Evolutionary conservation across 768 basidiomycete species (phyloP), one percentile per base, ranked within the genome.

Genomic region (Steccherinum ochraceum): DNA sequence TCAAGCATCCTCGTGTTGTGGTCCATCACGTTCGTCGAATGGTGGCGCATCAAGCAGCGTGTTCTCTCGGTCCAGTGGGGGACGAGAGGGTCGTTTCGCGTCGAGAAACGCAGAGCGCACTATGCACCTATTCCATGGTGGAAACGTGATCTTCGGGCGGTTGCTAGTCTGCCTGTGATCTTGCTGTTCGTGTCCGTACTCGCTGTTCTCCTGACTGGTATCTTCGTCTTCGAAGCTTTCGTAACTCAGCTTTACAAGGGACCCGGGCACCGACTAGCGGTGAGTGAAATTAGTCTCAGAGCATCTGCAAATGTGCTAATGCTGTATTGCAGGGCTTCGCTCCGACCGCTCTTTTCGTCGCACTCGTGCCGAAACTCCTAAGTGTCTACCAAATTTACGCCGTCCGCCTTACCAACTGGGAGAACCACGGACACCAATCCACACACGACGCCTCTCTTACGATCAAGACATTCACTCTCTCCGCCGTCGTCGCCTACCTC

Each of bases 141-240:
- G 83, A 75, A 70, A 53, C 76, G 83, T 18, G 87, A 93, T 54
- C 63, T 81, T 2, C 72, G 88, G 40, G 79, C 85, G 53, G 64
- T 86, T 42, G 78, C 80, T 10, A 82, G 81, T 62, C 55, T 89
- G 24, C 90, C 89, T 5, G 73, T 90, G 51, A 83, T 97, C 55
- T 56, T 83, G 2, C 58, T 84, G 19, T 93, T 93, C 62, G 86
- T 86, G 0, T 77, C 72, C 12, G 66, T 85, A 3, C 76, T 97
- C 26, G 79, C 77, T 3, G 71, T 76, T 2, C 67, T 97, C 44
- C 70, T 97, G 57, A 89, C 90, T 1, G 80, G 72, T 4, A 91
- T 95, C 30, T 93, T 93, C 62, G 72, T 89, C 18, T 76, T 95
- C 46, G 93, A 95, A 64, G 93, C 93, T 0, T 94, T 99, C 56